Conservation (phyloP, 441 rosid genomes). For the Viola pubescens region DNA sequence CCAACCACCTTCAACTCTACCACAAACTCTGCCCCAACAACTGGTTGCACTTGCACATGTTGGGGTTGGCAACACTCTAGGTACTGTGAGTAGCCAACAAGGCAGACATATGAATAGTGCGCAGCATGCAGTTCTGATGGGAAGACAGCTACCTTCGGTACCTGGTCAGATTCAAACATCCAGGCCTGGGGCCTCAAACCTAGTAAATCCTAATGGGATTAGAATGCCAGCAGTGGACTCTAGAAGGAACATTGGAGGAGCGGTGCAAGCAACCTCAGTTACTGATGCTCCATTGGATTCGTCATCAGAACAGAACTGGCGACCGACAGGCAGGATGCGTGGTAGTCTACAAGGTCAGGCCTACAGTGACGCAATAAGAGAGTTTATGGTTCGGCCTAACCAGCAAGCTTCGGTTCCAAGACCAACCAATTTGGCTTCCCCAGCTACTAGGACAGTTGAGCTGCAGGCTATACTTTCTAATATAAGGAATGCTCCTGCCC, state of each 20-base stretch:
- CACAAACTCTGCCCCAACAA: conserved; percentile 30
- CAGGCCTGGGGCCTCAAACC: conserved; percentile 17
- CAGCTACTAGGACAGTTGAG: not conserved
- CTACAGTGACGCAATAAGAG: conserved; percentile 20
- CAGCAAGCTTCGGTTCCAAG: not conserved
- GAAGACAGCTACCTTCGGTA: conserved; percentile 33
- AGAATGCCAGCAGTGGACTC: conserved; percentile 30
- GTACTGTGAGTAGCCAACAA: conserved; percentile 25
- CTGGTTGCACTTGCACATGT: conserved; percentile 20
- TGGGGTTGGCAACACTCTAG: conserved; percentile 20
- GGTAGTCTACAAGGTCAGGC: conserved; percentile 64
- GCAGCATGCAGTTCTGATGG: conserved; percentile 29
- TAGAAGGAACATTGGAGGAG: conserved; percentile 12
- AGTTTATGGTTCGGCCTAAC: not conserved
- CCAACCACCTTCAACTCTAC: conserved; percentile 25
- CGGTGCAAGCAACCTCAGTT: conserved; percentile 29
- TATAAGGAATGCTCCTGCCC: not conserved
- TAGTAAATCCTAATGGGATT: conserved; percentile 13
- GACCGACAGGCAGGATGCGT: conserved; percentile 72
- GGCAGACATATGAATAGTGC: conserved; percentile 19
- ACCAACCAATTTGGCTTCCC: not conserved
- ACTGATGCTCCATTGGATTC: conserved; percentile 9
- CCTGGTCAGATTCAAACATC: conserved; percentile 37
- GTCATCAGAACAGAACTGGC: conserved; percentile 42
- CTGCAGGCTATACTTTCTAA: not conserved